Evolutionary conservation across 352 stramenopile genomes (phyloP).

Genomic region (Phytopythium mirpurense): DNA sequence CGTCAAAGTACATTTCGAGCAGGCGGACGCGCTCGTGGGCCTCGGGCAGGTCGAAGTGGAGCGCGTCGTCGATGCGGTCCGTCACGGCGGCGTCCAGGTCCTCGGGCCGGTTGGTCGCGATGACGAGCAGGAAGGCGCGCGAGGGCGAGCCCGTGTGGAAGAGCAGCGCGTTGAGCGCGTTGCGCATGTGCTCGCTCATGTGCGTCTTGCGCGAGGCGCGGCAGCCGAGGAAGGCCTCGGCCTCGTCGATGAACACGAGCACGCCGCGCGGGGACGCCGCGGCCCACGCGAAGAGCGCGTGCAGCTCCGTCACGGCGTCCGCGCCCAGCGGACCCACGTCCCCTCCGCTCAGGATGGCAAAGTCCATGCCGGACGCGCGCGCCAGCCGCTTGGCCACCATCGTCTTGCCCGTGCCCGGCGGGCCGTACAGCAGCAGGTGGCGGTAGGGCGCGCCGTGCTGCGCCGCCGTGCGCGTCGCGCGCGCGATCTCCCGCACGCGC

Average conservation of each 20-base stretch:
- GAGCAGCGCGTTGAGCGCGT: conserved; percentile 78
- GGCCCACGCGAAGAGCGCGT: conserved; percentile 82
- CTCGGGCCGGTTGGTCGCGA: conserved; percentile 82
- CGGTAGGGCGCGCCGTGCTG: conserved; percentile 68
- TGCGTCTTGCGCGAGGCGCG: conserved; percentile 72
- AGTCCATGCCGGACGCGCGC: conserved; percentile 63
- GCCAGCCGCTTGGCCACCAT: conserved; percentile 84
- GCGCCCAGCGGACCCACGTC: conserved; percentile 78
- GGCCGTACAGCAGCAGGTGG: conserved; percentile 81
- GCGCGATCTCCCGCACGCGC: conserved; percentile 54
- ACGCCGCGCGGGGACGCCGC: conserved; percentile 62
- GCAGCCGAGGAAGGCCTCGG: conserved; percentile 76
- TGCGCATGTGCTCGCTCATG: conserved; percentile 81
- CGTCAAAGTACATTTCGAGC: conserved; percentile 64
- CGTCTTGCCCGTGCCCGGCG: conserved; percentile 82
- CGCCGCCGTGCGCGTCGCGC: conserved; percentile 54
- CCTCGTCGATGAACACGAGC: conserved; percentile 88
- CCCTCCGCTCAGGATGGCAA: conserved; percentile 79
- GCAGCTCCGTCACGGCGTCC: conserved; percentile 74
- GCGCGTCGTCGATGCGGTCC: conserved; percentile 78
- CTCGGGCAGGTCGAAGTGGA: conserved; percentile 76
- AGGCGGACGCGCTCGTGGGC: conserved; percentile 50
- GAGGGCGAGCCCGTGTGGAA: conserved; percentile 75
- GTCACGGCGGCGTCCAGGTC: conserved; percentile 74
- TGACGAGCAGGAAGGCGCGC: conserved; percentile 73